Evolutionary conservation across 1,284 basidiomycete genomes (phyloP), one percentile per base, ranked within the genome.

Genomic region (Macrocystidia cucumis): DNA sequence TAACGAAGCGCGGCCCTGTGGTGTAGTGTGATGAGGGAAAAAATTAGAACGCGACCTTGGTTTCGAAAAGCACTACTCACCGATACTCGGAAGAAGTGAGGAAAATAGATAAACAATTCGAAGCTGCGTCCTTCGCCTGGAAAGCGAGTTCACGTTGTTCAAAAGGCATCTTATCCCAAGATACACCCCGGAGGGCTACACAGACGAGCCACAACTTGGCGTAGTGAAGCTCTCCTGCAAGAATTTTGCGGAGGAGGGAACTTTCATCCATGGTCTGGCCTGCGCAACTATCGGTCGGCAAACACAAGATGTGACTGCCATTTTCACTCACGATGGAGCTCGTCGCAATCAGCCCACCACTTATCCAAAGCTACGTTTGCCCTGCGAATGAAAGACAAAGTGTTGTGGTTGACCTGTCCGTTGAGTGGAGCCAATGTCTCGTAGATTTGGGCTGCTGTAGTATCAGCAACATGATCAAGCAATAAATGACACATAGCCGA

Each of bases 131-230:
- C 57, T 92, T 93, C 5, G 91, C 91, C 50, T 91, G 85, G 65
- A 95, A 91, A 5, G 91, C 91, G 28, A 96, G 72, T 55, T 95
- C 91, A 21, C 88, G 78, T 55, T 95, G 91, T 52, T 93, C 91
- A 40, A 87, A 88, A 1, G 87, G 78, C 82, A 95, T 91, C 59
- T 91, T 92, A 50, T 95, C 90, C 86, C 91, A 95, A 7, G 86
- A 79, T 25, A 84, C 86, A 4, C 91, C 91, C 38, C 91, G 77
- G 23, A 96, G 66, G 6, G 90, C 91, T 4, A 93, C 85, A 51
- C 91, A 95, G 19, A 91, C 84, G 21, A 93, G 76, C 90, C 91
- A 96, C 4, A 96, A 66, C 55, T 95, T 91, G 18, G 91, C 87
- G 52, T 92, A 91, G 49, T 91, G 81, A 40, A 93, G 65, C 51